Evolutionary conservation across 257 asterid genomes (phyloP), one percentile per base, ranked within the genome.

Genomic region (Solanum clarkiae): DNA sequence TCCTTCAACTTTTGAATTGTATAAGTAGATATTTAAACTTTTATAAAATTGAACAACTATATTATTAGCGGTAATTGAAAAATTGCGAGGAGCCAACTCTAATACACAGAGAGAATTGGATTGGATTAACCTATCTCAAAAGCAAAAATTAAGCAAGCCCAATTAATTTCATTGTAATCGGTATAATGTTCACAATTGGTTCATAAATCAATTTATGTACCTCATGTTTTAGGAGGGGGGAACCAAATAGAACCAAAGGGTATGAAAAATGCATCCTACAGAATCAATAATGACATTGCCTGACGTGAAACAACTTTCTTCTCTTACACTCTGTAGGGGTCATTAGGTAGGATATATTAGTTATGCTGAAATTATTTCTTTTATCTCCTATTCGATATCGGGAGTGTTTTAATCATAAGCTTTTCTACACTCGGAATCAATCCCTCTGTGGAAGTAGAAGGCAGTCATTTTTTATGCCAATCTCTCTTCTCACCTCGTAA

Each of bases 341-440:
- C 65, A 6, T 20, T 57, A 18, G 9, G 3, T 59, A 59, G 7
- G 29, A 13, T 1, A 6, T 20, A 57, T 20, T 57, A 57, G 26
- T 20, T 4, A 59, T 59, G 10, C 14, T 20, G 0, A 1, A 0
- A 59, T 59, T 59, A 8, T 17, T 10, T 44, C 56, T 72, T 72
- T 36, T 44, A 72, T n/a, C 42, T 94, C 91, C 45, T 84, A 42
- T 51, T 93, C 97, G 54, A 90, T 91, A 80, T 92, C 92, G 15
- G 29, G 69, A 60, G 93, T 87, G 72, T 95, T 97, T 93, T 88
- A 88, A 45, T 93, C 80, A 16, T 97, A 97, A 90, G 88, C 94
- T 91, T 98, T 90, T 56, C 97, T 89, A 87, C 93, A 97, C 91
- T 88, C 93, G 32, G 98, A 94, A 85, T 97, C 99, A 32, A 97